Evolutionary conservation across 768 basidiomycete genomes (phyloP).

Genomic region (Termitomyces sp.): DNA sequence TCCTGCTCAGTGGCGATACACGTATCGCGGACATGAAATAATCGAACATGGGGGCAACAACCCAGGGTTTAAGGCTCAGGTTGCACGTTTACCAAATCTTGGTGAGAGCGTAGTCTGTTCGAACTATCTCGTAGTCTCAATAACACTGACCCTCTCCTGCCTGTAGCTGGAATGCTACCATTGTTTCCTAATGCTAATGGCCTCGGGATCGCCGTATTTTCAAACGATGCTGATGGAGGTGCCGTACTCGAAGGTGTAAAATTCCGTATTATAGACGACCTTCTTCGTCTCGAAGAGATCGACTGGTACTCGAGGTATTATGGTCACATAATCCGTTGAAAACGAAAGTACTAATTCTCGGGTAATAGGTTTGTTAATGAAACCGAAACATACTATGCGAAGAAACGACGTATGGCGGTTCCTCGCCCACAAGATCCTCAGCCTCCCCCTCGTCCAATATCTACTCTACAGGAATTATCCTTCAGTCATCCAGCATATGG

Average conservation of each 20-base stretch:
- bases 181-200: constrained; percentile 28
- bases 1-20: constrained; percentile 31
- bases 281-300: constrained; percentile 26
- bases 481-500: constrained; percentile 35
- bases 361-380: constrained; percentile 22
- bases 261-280: constrained; percentile 32
- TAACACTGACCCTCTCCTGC: not conserved
- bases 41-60: constrained; percentile 40
- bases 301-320: constrained; percentile 35
- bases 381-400: constrained; percentile 15
- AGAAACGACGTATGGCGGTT: constrained; percentile 21
- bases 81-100: constrained; percentile 14
- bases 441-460: constrained; percentile 10
- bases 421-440: constrained; percentile 19
- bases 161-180: not conserved
- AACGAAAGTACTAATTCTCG: not conserved
- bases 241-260: constrained; percentile 31
- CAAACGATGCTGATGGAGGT: constrained; percentile 34
- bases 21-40: constrained; percentile 35
- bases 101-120: not conserved
- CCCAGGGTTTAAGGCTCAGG: constrained; percentile 28
- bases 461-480: constrained; percentile 18
- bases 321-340: not conserved
- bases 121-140: not conserved
- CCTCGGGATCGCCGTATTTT: constrained; percentile 33